These are phyloP conservation scores for Clonostachys byssicola DNA, from an alignment of 2,329 filamentous ascomycete species.

Conservation along the genomic window DNA sequence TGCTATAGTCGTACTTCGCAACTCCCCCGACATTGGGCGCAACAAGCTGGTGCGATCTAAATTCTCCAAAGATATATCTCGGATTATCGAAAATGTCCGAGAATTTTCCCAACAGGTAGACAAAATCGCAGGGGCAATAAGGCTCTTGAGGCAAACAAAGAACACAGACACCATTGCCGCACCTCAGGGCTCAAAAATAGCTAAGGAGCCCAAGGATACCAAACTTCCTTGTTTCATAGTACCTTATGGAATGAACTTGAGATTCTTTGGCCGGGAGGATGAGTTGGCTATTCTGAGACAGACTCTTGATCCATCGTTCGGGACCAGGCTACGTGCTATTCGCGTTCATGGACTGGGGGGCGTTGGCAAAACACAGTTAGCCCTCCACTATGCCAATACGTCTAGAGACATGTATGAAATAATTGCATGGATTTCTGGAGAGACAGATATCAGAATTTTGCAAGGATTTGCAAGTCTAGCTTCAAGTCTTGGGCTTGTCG, in stretches of 20 bases:
- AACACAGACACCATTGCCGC: background rate
- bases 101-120: background rate
- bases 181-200: too few relatives aligned
- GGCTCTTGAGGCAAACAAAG: background rate
- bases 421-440: conserved; percentile 3
- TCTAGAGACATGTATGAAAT: conserved; percentile 3
- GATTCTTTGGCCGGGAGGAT: too few relatives aligned
- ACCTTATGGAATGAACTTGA: too few relatives aligned
- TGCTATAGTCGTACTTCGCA: background rate
- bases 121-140: background rate
- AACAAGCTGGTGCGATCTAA: background rate
- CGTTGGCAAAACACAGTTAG: conserved; percentile 4
- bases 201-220: too few relatives aligned
- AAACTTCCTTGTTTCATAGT: too few relatives aligned
- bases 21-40: background rate
- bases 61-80: background rate
- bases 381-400: conserved; percentile 4
- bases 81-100: background rate
- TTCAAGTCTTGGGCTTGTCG: conserved; percentile 1
- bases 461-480: conserved; percentile 3
- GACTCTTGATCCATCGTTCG: background rate
- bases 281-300: too few relatives aligned
- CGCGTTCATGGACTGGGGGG: conserved; percentile 1
- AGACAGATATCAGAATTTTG: conserved; percentile 3
- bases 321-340: background rate